phyloP scores from a whole-genome alignment of 1,284 basidiomycete species.

The Crocinoboletus sp. region DNA sequence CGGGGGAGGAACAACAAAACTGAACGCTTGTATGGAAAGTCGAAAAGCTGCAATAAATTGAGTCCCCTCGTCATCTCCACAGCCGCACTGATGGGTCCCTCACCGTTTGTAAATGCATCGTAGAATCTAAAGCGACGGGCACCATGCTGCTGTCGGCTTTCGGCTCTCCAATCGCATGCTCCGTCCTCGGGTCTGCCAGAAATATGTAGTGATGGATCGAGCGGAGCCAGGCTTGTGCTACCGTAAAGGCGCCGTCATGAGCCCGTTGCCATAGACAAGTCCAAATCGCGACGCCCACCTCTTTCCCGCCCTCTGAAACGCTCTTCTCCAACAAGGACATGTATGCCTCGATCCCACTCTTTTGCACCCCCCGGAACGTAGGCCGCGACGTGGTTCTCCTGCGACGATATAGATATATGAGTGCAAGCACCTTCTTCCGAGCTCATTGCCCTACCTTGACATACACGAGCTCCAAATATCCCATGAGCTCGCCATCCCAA shows the following conservation, averaged over 20 bases:
- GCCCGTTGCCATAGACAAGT: background rate
- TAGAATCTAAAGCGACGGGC: conserved; percentile 25
- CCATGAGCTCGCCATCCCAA: conserved; percentile 52
- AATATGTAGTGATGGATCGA: conserved; percentile 47
- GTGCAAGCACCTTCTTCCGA: background rate
- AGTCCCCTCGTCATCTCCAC: background rate
- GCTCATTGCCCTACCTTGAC: conserved; percentile 36
- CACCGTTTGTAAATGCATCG: conserved; percentile 36
- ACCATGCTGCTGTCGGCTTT: conserved; percentile 36
- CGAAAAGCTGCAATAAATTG: conserved; percentile 23
- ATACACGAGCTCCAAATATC: conserved; percentile 51
- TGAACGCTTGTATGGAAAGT: conserved; percentile 36
- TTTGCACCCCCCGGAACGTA: conserved; percentile 38
- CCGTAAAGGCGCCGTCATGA: background rate
- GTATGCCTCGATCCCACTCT: conserved; percentile 49
- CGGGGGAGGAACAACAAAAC: conserved; percentile 23
- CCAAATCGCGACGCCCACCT: conserved; percentile 27
- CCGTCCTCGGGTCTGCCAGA: conserved; percentile 45
- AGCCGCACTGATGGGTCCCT: conserved; percentile 6
- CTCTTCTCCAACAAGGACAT: conserved; percentile 47
- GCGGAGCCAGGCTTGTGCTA: conserved; percentile 45
- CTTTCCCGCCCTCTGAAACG: conserved; percentile 41
- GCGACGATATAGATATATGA: background rate
- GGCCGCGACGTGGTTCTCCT: conserved; percentile 42
- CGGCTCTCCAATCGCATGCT: conserved; percentile 46